Base-by-base conservation (phyloP, 228 moss, liverwort and hornwort species). In the Sphagnum magellanicum region DNA sequence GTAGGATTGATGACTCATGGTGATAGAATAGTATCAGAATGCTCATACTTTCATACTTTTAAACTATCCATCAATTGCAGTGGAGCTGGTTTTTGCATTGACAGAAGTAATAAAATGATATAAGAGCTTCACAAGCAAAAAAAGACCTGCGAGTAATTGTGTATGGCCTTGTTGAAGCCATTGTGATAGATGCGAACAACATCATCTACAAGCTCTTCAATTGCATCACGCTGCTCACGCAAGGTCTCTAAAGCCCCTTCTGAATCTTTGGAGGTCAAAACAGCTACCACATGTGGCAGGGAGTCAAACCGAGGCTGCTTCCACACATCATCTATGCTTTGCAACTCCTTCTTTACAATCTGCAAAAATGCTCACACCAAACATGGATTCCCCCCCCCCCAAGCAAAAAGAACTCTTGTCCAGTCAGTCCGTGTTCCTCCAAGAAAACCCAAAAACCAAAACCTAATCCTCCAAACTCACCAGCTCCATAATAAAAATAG, bases 251-350 rank as follows among this genome's bases (percentile, higher is more conserved):
- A 86, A 60, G 97, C 91, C 55, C 71, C 81, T 70, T 98, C 97
- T 14, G 97, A 88, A 78, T 91, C 90, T 78, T 83, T 88, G 68
- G 93, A 88, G 49, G 93, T 91, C 58, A 98, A 70, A 60, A 93
- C 93, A 78, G 88, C 88, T 16, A 98, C 97, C 10, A 98, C 97
- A 77, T 98, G 91, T 64, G 97, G 97, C 71, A 98, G 81, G 65
- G 97, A 98, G 79, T 98, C 93, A 67, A 98, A 98, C 65, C 97
- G 90, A 72, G 91, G 93, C 71, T 98, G 97, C 79, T 98, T 93
- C 97, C 97, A 98, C 13, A 84, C 91, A 51, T 91, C 93, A 74
- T 93, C 97, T 57, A 98, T 98, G 66, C 79, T 89, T 57, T 98
- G 84, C 52, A 98, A 93, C 84, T 98, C 88, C 68, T 77, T 81